Evolutionary conservation across 2,329 filamentous ascomycete species (phyloP).

Genomic region (Cercospora sp.): DNA sequence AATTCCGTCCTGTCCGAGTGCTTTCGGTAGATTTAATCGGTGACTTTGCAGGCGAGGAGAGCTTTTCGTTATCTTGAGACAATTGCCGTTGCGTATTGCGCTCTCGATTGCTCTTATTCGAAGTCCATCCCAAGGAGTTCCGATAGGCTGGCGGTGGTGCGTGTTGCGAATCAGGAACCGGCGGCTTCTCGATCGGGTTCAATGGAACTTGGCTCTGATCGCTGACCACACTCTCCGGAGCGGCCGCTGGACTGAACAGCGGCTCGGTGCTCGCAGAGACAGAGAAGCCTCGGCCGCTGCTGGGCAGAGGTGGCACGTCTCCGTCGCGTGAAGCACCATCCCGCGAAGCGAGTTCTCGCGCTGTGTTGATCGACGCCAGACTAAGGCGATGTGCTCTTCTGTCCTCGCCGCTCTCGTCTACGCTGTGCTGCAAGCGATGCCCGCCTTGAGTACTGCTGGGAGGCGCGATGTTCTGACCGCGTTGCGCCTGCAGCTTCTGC

Average conservation of each 20-base stretch:
- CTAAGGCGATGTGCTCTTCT: constrained; percentile 53
- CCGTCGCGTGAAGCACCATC: constrained; percentile 42
- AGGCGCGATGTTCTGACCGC: constrained; percentile 54
- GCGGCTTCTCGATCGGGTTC: constrained; percentile 12
- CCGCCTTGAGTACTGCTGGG: constrained; percentile 21
- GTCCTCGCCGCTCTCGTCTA: constrained; percentile 27
- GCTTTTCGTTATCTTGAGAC: constrained; percentile 54
- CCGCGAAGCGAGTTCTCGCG: constrained; percentile 36
- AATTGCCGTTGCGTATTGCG: constrained; percentile 23
- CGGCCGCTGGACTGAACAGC: constrained; percentile 7
- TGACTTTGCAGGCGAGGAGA: constrained; percentile 78
- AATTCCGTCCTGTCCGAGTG: constrained; percentile 60
- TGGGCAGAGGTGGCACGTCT: constrained; percentile 53
- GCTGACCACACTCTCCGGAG: constrained; percentile 58
- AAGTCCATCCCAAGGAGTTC: constrained; percentile 33
- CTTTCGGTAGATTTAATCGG: constrained; percentile 44
- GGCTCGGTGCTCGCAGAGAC: constrained; percentile 50
- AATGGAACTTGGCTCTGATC: constrained; percentile 79
- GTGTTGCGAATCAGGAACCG: not conserved
- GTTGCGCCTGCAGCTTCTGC: constrained; percentile 86
- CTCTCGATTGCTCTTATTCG: constrained; percentile 24
- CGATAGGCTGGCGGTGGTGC: constrained; percentile 5
- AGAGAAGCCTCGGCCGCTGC: constrained; percentile 60
- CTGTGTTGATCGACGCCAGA: constrained; percentile 55
- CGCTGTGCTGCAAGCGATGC: constrained; percentile 16